phyloP scores from a whole-genome alignment of 192 early-diverging fungal genomes.

The Coemansia sp. region DNA sequence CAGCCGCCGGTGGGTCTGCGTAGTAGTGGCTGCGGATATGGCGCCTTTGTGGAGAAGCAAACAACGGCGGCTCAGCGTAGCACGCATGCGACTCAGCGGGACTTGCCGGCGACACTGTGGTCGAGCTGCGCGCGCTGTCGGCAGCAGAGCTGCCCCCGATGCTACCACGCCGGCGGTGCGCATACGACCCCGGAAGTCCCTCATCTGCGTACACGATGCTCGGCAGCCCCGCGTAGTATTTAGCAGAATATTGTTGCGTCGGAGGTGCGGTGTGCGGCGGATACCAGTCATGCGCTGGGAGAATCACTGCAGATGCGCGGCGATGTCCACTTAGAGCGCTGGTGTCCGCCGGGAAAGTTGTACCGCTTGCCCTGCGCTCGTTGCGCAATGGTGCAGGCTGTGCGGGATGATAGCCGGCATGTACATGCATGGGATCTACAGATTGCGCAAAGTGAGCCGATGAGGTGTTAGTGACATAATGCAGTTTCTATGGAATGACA shows the following conservation, averaged over 20 bases:
- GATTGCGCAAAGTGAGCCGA: no score
- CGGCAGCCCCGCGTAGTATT: not conserved
- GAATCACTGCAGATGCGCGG: not conserved
- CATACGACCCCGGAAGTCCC: slow-evolving; percentile 8
- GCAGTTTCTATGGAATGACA: no score
- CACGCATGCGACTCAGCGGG: slow-evolving; percentile 1
- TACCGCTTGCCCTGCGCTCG: no score
- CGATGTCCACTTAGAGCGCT: no score
- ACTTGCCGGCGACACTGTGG: slow-evolving; percentile 6
- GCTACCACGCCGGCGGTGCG: slow-evolving; percentile 18
- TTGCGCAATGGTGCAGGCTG: no score
- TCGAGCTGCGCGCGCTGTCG: slow-evolving; percentile 23
- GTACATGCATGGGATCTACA: no score
- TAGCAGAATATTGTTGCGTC: not conserved
- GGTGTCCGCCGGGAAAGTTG: no score
- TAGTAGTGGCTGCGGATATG: not conserved
- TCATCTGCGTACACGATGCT: not conserved
- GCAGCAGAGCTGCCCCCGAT: slow-evolving; percentile 2
- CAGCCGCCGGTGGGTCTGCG: not conserved
- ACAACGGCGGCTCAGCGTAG: not conserved
- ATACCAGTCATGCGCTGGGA: not conserved
- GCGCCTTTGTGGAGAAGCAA: not conserved
- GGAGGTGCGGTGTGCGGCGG: not conserved
- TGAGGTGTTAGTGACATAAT: no score
- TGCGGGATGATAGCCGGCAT: no score